These are phyloP conservation scores for Peronospora destructor DNA, from an alignment of 352 stramenopile genomes.

Conservation along the genomic window DNA sequence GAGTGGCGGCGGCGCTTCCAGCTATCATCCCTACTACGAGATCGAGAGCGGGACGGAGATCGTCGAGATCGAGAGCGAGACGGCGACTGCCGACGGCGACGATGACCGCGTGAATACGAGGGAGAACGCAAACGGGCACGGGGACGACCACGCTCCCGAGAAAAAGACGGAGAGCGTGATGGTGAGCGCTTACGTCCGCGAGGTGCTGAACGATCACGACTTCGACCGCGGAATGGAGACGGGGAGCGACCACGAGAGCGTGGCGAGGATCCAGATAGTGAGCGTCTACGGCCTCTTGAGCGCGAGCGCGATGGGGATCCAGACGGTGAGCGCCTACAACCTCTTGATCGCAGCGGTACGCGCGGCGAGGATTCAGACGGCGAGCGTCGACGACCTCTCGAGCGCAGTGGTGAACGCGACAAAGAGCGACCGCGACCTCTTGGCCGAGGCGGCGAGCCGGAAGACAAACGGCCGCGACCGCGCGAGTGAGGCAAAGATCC, in stretches of 20 bases:
- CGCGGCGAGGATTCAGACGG: neutral
- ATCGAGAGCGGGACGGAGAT: slow-evolving; percentile 34
- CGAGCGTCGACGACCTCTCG: slow-evolving; percentile 11
- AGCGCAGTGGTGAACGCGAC: slow-evolving; percentile 13
- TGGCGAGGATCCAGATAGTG: slow-evolving; percentile 22
- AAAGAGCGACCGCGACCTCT: slow-evolving; percentile 15
- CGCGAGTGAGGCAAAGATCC: slow-evolving; percentile 15
- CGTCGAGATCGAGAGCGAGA: slow-evolving; percentile 34
- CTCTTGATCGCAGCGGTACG: neutral
- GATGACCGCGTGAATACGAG: slow-evolving; percentile 23
- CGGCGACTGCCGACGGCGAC: slow-evolving; percentile 21
- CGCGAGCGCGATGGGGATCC: neutral
- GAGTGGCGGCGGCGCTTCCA: slow-evolving; percentile 46
- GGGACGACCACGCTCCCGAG: slow-evolving; percentile 15
- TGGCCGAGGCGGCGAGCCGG: slow-evolving; percentile 20
- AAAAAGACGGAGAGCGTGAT: slow-evolving; percentile 20
- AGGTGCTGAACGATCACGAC: slow-evolving; percentile 19
- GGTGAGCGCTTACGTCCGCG: slow-evolving; percentile 23
- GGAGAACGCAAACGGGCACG: slow-evolving; percentile 27
- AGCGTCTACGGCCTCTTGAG: neutral
- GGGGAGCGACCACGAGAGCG: slow-evolving; percentile 21
- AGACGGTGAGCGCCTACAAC: neutral
- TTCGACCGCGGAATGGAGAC: slow-evolving; percentile 9
- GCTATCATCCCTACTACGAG: slow-evolving; percentile 33
- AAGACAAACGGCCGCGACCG: slow-evolving; percentile 20